Percentiles rank a stretch among this genome's conserved stretches.
Evolutionary conservation across 2,329 filamentous ascomycete species (phyloP).

Genomic region (Rhinocladiella similis): DNA sequence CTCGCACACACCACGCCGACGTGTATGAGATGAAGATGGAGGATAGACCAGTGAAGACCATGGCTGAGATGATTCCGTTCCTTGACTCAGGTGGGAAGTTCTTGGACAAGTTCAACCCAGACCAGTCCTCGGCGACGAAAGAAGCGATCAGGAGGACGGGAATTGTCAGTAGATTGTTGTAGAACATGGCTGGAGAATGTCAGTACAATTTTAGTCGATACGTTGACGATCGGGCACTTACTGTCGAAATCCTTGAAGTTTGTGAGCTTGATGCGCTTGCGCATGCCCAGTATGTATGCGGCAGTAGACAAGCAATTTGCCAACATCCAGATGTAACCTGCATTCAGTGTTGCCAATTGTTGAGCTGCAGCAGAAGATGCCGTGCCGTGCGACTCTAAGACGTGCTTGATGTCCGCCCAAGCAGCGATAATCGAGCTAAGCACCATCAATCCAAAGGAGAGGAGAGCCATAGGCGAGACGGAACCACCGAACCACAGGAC

Average conservation of each 20-base stretch:
- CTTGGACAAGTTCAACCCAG: constrained; percentile 72
- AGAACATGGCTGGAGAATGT: constrained; percentile 81
- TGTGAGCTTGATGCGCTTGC: constrained; percentile 98
- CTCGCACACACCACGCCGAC: constrained; percentile 96
- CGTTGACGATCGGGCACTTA: constrained; percentile 54
- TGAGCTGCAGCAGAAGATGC: constrained; percentile 56
- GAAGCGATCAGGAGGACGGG: constrained; percentile 84
- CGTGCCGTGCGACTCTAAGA: constrained; percentile 63
- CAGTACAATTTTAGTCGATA: constrained; percentile 30
- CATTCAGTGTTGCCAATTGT: constrained; percentile 84
- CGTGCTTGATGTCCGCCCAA: constrained; percentile 94
- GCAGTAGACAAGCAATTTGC: constrained; percentile 95
- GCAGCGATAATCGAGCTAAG: constrained; percentile 90
- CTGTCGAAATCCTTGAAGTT: constrained; percentile 99
- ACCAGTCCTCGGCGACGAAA: constrained; percentile 89
- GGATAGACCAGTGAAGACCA: constrained; percentile 90
- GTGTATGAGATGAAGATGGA: constrained; percentile 99
- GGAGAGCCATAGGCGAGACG: constrained; percentile 80
- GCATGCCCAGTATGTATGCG: constrained; percentile 86
- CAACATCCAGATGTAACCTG: constrained; percentile 97
- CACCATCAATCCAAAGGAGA: constrained; percentile 96
- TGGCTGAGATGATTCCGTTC: constrained; percentile 78
- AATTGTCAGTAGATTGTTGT: constrained; percentile 97
- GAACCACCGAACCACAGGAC: constrained; percentile 97
- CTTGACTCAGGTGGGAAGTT: constrained; percentile 87